These are phyloP conservation scores for Chenopodium quinoa DNA, from an alignment of 148 eudicot genomes.

Conservation along the genomic window DNA sequence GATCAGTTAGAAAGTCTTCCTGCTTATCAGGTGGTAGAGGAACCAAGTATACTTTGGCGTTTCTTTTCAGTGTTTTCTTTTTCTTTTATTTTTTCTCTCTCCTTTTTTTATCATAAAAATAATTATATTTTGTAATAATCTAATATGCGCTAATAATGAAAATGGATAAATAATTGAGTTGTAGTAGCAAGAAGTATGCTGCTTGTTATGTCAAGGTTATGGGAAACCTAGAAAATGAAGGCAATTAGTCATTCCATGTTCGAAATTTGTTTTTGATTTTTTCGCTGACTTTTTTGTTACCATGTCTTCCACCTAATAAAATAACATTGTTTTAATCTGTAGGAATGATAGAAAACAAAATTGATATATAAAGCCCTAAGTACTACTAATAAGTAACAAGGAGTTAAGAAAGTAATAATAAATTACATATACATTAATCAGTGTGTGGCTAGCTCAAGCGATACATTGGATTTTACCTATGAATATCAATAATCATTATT, in stretches of 20 bases:
- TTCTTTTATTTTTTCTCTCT: background rate
- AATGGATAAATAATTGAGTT: background rate
- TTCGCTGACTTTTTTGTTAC: background rate
- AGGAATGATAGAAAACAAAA: too few relatives aligned
- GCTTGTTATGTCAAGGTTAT: slow-evolving; percentile 9
- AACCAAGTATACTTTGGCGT: slow-evolving; percentile 13
- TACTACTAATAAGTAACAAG: too few relatives aligned
- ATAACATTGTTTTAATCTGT: background rate
- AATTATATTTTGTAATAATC: background rate
- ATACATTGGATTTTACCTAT: too few relatives aligned
- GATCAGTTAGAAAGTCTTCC: slow-evolving; percentile 24
- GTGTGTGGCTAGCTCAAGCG: too few relatives aligned
- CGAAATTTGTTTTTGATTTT: background rate
- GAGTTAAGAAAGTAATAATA: too few relatives aligned
- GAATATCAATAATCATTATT: too few relatives aligned
- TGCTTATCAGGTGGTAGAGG: slow-evolving; percentile 22
- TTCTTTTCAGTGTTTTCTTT: slow-evolving; percentile 3
- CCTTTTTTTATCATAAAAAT: background rate
- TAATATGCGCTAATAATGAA: background rate
- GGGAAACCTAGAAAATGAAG: slow-evolving; percentile 21
- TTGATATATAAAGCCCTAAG: too few relatives aligned
- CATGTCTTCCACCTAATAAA: background rate
- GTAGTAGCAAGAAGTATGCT: background rate
- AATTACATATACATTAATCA: too few relatives aligned
- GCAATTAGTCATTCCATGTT: background rate